Base-by-base conservation (phyloP, 345 rosid genomes). In the Psidium friedrichsthalianum region DNA sequence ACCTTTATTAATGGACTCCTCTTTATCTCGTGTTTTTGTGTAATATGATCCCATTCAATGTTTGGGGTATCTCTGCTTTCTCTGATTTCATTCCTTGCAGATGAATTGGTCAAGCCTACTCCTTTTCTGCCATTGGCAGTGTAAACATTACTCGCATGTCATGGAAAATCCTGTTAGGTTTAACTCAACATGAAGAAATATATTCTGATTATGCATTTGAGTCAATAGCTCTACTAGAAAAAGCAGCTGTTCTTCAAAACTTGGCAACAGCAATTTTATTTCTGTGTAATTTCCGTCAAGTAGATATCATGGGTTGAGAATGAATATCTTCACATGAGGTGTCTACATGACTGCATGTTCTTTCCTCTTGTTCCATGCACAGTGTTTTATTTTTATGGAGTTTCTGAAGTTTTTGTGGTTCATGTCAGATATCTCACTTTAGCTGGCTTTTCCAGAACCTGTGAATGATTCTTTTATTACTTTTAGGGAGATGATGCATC, bases 401-500 rank as follows among this genome's bases (percentile, higher is more conserved):
- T 16, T 69, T 32, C 24, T 69, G 78, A 69, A 69, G 44, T 69
- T 69, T 24, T 8, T 69, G 47, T 32, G 47, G 78, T 69, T 36
- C 15, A 32, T 69, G 13, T 69, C 78, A 32, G 47, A 32, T 69
- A 18, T 32, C 47, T 61, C 74, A 15, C 74, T 69, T 69, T 32
- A 69, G 44, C 78, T 36, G 78, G 78, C 78, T 18, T 69, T 69
- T 32, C 44, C 24, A 32, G 44, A 32, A 36, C 47, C 20, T 0
- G 13, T 32, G 47, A 69, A 69, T 18, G 47, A 69, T 69, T 69
- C 59, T 32, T 82, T 82, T 27, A 21, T 82, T 40, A 82, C 47
- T 54, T 57, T 85, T 87, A 94, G 97, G 95, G 84, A 83, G 88
- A 74, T 87, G 91, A 83, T 78, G 86, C 13, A 61, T 84, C 93